Percentiles rank a stretch among this genome's conserved stretches.
phyloP scores from a whole-genome alignment of 768 basidiomycete species.

The Xerocomus brunneocitrinus region DNA sequence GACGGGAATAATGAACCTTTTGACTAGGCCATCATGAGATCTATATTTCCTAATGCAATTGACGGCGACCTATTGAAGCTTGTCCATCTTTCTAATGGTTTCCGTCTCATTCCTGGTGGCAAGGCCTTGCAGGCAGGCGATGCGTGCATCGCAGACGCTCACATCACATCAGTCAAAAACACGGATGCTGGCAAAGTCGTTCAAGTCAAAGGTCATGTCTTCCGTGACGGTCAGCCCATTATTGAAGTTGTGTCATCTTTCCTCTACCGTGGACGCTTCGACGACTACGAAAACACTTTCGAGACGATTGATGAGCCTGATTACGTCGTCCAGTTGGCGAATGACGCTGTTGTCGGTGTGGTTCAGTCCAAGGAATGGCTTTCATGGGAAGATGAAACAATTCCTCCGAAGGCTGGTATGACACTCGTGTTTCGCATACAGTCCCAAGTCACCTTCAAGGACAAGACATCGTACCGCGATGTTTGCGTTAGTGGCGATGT shows the following conservation, averaged over 20 bases:
- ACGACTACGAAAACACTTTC: constrained; percentile 94
- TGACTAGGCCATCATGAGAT: constrained; percentile 92
- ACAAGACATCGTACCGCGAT: constrained; percentile 77
- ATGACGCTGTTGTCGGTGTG: constrained; percentile 82
- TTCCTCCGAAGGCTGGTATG: constrained; percentile 74
- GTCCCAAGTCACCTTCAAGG: constrained; percentile 87
- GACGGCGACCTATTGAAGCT: constrained; percentile 95
- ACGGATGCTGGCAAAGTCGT: constrained; percentile 91
- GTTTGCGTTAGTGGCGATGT: constrained; percentile 82
- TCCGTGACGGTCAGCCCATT: constrained; percentile 71
- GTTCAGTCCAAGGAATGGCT: constrained; percentile 98
- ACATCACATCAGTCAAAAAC: constrained; percentile 86
- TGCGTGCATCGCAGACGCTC: constrained; percentile 84
- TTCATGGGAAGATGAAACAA: constrained; percentile 82
- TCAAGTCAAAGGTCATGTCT: constrained; percentile 80
- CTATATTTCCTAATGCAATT: constrained; percentile 89
- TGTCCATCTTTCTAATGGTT: constrained; percentile 96
- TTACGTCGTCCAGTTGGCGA: constrained; percentile 71
- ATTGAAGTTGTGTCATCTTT: constrained; percentile 94
- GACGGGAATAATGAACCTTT: constrained; percentile 6
- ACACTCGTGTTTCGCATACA: constrained; percentile 86
- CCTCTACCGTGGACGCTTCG: constrained; percentile 93
- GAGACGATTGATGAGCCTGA: constrained; percentile 88
- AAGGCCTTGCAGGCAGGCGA: constrained; percentile 79
- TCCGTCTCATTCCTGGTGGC: constrained; percentile 80